Evolutionary conservation across 192 early-diverging fungal genomes (phyloP).

Genomic region (Phlyctochytrium arcticum): DNA sequence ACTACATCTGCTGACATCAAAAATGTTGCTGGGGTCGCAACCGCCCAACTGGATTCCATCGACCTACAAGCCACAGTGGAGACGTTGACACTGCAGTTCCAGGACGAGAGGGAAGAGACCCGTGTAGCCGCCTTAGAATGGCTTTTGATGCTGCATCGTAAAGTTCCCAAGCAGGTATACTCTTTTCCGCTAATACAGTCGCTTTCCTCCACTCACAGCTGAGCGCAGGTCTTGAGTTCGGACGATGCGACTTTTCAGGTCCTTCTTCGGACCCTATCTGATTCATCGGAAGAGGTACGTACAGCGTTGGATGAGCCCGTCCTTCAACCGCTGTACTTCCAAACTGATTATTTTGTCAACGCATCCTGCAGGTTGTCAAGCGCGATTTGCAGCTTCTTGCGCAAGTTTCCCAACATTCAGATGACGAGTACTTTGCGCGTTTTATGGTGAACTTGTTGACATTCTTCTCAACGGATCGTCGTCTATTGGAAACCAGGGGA

Average conservation of each 20-base stretch:
- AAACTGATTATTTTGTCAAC: neutral
- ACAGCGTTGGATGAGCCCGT: neutral
- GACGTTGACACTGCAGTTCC: slow-evolving; percentile 69
- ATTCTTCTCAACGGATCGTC: slow-evolving; percentile 84
- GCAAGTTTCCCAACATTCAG: slow-evolving; percentile 84
- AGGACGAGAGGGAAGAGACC: slow-evolving; percentile 90
- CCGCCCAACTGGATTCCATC: slow-evolving; percentile 40
- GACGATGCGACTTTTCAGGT: slow-evolving; percentile 86
- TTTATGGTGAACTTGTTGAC: slow-evolving; percentile 89
- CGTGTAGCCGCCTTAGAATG: slow-evolving; percentile 89
- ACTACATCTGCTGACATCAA: neutral
- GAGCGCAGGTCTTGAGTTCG: slow-evolving; percentile 71
- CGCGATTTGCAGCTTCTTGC: slow-evolving; percentile 91
- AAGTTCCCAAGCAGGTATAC: slow-evolving; percentile 72
- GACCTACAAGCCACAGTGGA: slow-evolving; percentile 81
- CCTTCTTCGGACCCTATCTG: slow-evolving; percentile 86
- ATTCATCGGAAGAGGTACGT: slow-evolving; percentile 83
- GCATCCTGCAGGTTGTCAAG: slow-evolving; percentile 67
- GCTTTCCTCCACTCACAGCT: neutral
- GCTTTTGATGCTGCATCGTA: slow-evolving; percentile 95
- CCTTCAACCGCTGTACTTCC: neutral
- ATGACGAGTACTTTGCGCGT: slow-evolving; percentile 76
- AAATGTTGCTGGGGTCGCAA: neutral
- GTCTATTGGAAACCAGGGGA: slow-evolving; percentile 84
- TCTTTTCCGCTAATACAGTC: slow-evolving; percentile 21